Evolutionary conservation across 257 asterid species (phyloP).

Genomic region (Fraxinus americana): DNA sequence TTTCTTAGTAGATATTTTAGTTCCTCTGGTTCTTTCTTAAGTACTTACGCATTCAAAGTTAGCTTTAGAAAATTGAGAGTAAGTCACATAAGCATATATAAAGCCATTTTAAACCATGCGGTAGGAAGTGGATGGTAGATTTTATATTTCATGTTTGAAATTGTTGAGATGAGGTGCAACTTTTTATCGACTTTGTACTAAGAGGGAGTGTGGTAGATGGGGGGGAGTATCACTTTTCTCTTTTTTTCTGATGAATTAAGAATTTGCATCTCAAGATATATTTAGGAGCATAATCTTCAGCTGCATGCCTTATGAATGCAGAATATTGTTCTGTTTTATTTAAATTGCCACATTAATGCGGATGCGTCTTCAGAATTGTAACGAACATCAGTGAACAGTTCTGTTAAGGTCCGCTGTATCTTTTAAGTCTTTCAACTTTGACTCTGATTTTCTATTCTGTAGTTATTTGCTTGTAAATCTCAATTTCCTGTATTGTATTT

Average conservation of each 20-base stretch:
- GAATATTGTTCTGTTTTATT: constrained; percentile 7
- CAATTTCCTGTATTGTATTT: background rate
- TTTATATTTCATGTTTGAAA: background rate
- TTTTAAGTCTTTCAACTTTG: background rate
- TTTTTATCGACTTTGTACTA: background rate
- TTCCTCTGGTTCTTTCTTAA: background rate
- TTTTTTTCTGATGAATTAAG: background rate
- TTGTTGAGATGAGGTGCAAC: background rate
- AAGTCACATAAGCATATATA: background rate
- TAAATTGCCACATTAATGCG: background rate
- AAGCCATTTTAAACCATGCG: background rate
- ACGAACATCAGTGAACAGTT: background rate
- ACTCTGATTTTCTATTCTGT: background rate
- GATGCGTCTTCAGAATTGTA: background rate
- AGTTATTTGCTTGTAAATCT: background rate
- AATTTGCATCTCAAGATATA: background rate
- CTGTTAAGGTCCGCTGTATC: background rate
- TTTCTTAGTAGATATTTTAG: background rate
- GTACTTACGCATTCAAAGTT: background rate
- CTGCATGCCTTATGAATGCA: background rate
- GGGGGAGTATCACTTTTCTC: background rate
- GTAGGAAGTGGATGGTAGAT: background rate
- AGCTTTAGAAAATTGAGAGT: background rate
- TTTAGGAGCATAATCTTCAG: background rate
- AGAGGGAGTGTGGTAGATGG: background rate